Base-by-base conservation (phyloP, 2,329 filamentous ascomycete species). In the Phialophora tarda region DNA sequence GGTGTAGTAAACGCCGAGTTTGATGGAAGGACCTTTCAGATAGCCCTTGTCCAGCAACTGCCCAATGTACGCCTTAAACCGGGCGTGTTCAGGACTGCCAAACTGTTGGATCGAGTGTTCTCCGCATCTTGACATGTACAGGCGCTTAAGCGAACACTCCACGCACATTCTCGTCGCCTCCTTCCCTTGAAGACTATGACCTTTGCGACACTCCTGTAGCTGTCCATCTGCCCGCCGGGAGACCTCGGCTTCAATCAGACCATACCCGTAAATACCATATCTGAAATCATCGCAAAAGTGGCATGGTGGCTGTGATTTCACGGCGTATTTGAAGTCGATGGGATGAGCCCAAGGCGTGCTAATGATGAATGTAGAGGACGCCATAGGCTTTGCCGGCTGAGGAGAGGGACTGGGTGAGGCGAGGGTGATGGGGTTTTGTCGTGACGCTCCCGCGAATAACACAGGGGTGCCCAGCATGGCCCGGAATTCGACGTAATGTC, bases 111-210 rank as follows among this genome's bases (percentile, higher is more conserved):
- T 48, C 21, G 24, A n/a, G 53, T 71, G 66, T 6, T 58, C 38
- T 26, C 51, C 59, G 61, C 72, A 74, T 32, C 62, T 57, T n/a
- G 65, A 68, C 23, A 73, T 72, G 44, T 67, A 57, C 11, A 74
- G 47, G 14, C 71, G 67, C 21, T 66, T 59, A 2, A 71, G 54
- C 12, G 70, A 44, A 57, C 72, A 74, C 12, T 41, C 47, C 14
- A 71, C 57, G 54, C 72, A 74, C 71, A 74, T 74, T 41, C 69
- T 69, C 7, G 71, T 74, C 12, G 59, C 38, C 32, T 62, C 62
- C 24, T 61, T 55, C 3, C 64, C 70, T 41, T 34, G 32, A 21
- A 63, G 50, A 24, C 66, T 38, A 53, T 68, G 66, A 17, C 71
- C 70, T 30, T 69, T 55, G 4, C 64, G 67, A 4, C 51, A 50